Percentiles rank a stretch among this genome's conserved stretches.
Conservation (phyloP, 352 stramenopile genomes). For the Phytophthora pistaciae region DNA sequence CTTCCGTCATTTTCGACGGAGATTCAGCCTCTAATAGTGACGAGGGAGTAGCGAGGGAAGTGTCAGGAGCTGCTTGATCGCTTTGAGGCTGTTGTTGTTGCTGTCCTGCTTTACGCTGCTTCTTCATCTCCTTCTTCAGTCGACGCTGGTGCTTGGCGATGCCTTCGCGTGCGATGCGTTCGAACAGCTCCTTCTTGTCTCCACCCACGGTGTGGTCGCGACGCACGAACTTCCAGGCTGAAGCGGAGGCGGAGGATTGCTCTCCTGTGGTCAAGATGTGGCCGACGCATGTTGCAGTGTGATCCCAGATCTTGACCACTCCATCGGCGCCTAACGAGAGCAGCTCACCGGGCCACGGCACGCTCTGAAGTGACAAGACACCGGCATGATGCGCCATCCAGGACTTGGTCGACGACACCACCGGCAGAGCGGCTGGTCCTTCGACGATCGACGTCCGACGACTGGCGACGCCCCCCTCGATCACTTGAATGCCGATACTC, state of each 20-base stretch:
- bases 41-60: neutral
- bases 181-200: slow-evolving; percentile 39
- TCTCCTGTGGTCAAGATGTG: slow-evolving; percentile 51
- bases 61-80: slow-evolving; percentile 1
- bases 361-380: slow-evolving; percentile 43
- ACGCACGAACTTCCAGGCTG: slow-evolving; percentile 66
- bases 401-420: slow-evolving; percentile 35
- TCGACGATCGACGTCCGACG: neutral
- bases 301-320: slow-evolving; percentile 63
- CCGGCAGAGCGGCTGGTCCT: slow-evolving; percentile 9
- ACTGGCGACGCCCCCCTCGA: slow-evolving; percentile 1
- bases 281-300: slow-evolving; percentile 45
- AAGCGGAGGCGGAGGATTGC: slow-evolving; percentile 21
- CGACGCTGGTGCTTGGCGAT: slow-evolving; percentile 47
- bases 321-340: slow-evolving; percentile 58
- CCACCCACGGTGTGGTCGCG: slow-evolving; percentile 38
- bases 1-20: slow-evolving; percentile 9
- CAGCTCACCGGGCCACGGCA: slow-evolving; percentile 54
- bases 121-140: slow-evolving; percentile 33
- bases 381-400: slow-evolving; percentile 55
- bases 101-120: slow-evolving; percentile 19
- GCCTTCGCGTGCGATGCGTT: slow-evolving; percentile 50
- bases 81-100: slow-evolving; percentile 3
- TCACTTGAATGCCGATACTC: slow-evolving; percentile 6
- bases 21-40: slow-evolving; percentile 24